These are phyloP conservation scores for Harringtonia lauricola DNA, from an alignment of 2,329 filamentous ascomycete species.

Conservation along the genomic window DNA sequence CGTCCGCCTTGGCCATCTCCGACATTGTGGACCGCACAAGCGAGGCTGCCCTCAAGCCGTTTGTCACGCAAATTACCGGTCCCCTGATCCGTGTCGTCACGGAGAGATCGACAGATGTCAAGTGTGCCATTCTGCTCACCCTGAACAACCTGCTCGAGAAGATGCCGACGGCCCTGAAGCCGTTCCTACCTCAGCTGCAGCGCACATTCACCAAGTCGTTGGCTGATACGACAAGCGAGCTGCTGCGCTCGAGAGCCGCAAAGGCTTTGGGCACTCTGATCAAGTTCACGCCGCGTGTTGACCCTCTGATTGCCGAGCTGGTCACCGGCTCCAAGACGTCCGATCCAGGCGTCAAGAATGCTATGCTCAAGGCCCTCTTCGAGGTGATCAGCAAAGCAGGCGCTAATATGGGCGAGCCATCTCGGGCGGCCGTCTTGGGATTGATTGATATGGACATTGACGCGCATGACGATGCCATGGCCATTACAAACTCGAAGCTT, in stretches of 20 bases:
- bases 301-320: conserved; percentile 83
- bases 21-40: conserved; percentile 92
- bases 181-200: conserved; percentile 92
- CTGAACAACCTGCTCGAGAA: conserved; percentile 94
- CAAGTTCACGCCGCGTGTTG: conserved; percentile 87
- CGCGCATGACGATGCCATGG: conserved; percentile 65
- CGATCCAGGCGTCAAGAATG: conserved; percentile 78
- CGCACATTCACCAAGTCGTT: conserved; percentile 94
- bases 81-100: conserved; percentile 96
- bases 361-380: conserved; percentile 94
- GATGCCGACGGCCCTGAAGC: conserved; percentile 90
- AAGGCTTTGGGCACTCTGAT: conserved; percentile 93
- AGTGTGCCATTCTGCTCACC: conserved; percentile 85
- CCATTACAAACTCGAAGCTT: conserved; percentile 81
- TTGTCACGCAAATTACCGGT: conserved; percentile 94
- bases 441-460: conserved; percentile 80
- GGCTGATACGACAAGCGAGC: conserved; percentile 84
- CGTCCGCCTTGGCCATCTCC: conserved; percentile 85
- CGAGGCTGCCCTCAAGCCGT: conserved; percentile 78
- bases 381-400: conserved; percentile 95
- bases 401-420: conserved; percentile 85
- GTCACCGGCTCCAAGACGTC: conserved; percentile 91
- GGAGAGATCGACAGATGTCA: conserved; percentile 91
- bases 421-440: conserved; percentile 71
- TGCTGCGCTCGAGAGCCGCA: conserved; percentile 76